Percentiles rank a stretch among this genome's conserved stretches.
Conservation (phyloP, 768 basidiomycete genomes). For the Coprinellus micaceus region DNA sequence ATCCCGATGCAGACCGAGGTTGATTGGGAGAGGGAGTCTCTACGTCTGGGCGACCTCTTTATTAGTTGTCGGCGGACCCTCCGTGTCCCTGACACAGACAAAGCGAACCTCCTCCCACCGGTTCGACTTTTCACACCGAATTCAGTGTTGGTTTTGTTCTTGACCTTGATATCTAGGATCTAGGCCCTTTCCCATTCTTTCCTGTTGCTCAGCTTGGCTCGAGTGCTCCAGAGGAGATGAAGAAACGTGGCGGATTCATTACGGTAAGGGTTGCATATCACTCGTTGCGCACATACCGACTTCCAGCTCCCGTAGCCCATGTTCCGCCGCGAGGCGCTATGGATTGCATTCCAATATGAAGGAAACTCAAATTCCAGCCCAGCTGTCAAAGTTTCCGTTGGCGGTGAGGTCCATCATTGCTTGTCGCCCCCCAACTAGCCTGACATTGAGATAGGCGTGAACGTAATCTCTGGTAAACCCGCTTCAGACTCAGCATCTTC, state of each 20-base stretch:
- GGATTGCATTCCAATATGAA: slow-evolving; percentile 4
- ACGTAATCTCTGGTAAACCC: too few relatives aligned
- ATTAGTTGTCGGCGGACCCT: background rate
- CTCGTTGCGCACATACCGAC: slow-evolving; percentile 2
- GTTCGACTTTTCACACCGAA: background rate
- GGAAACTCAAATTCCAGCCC: too few relatives aligned
- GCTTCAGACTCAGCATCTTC: too few relatives aligned
- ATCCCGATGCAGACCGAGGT: slow-evolving; percentile 11
- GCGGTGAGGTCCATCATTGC: slow-evolving; percentile 1
- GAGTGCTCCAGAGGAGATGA: slow-evolving; percentile 8
- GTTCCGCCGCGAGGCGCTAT: slow-evolving; percentile 8
- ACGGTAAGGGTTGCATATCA: slow-evolving; percentile 5
- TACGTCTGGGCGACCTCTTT: background rate
- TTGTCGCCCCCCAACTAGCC: slow-evolving; percentile 2
- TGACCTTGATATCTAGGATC: background rate
- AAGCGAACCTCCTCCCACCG: background rate
- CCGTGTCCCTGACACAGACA: slow-evolving; percentile 12
- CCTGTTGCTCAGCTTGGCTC: slow-evolving; percentile 7
- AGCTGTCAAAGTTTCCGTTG: slow-evolving; percentile 16
- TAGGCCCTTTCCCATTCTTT: slow-evolving; percentile 12
- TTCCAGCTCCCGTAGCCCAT: slow-evolving; percentile 9
- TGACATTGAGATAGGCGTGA: too few relatives aligned
- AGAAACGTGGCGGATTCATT: slow-evolving; percentile 11
- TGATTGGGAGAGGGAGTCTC: background rate
- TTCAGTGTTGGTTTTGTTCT: background rate